Evolutionary conservation across 768 basidiomycete genomes (phyloP), one percentile per base, ranked within the genome.

Genomic region (Trichaptum fuscoviolaceum): DNA sequence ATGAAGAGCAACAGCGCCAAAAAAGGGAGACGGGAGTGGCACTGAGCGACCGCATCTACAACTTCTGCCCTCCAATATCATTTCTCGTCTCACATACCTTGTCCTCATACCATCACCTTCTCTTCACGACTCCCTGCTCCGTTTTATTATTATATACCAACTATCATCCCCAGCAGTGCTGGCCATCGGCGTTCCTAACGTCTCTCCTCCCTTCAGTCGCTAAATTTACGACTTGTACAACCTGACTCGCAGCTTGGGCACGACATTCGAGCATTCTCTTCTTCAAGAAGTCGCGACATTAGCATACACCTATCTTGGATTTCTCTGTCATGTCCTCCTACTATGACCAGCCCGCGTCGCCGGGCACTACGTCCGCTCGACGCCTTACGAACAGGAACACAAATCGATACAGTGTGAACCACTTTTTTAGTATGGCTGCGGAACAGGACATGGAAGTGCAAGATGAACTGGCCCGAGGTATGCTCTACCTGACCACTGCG

Each of bases 391-490:
- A 95, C 82, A 82, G 96, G 76, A 97, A 94, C 76, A 96, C 93
- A 70, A 96, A 97, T 80, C 90, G 96, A 67, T 96, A 97, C 80
- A 93, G 91, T 76, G 96, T 98, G 52, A 98, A 93, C 63, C 94
- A 94, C 27, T 83, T 98, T 71, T 98, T 96, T 76, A 94, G 92
- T 73, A 95, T 99, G 90, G 96, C 96, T 15, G 96, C 96, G 36
- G 96, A 99, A 79, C 95, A 98, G 82, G 96, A 99, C 75, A 90
- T 95, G 12, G 96, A 99, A 77, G 92, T 98, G 59, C 95, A 97
- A 75, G 96, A 99, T 77, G 96, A 98, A 76, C 81, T 99, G 67
- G 95, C 96, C 7, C 83, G 94, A 84, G 94, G 95, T 93, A 72
- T 69, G 88, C 81, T 2, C 36, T 24, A 61, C 24, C 24, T 61